phyloP scores from a whole-genome alignment of 2,329 filamentous ascomycete species.

The Paecilomyces formosus region DNA sequence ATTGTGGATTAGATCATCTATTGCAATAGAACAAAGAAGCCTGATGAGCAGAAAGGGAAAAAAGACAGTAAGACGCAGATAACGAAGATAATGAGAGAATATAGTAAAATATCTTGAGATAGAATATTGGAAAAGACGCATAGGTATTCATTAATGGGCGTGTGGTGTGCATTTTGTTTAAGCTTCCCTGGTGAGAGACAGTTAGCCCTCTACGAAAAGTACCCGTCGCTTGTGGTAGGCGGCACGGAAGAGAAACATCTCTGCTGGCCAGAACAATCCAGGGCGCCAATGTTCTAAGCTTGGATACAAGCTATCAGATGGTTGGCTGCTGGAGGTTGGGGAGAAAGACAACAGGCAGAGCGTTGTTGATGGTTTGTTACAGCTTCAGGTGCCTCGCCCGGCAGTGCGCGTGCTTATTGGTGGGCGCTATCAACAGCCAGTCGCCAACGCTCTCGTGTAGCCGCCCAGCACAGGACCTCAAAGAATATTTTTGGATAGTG shows the following conservation, averaged over 20 bases:
- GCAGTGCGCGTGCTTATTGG: background rate
- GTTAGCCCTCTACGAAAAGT: background rate
- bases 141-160: background rate
- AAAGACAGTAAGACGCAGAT: background rate
- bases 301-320: background rate
- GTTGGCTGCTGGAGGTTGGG: background rate
- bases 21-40: background rate
- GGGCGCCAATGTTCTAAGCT: background rate
- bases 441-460: background rate
- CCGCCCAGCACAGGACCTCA: background rate
- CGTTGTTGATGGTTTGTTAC: background rate
- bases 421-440: background rate
- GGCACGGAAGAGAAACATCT: background rate
- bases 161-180: background rate
- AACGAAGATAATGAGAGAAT: background rate
- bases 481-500: background rate
- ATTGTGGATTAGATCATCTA: slow-evolving; percentile 1
- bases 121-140: background rate
- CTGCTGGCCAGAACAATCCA: background rate
- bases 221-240: background rate
- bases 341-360: background rate
- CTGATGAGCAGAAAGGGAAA: slow-evolving; percentile 2
- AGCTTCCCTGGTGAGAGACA: background rate
- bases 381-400: background rate
- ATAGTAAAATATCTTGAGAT: background rate